phyloP scores from a whole-genome alignment of 805 yeast species.

The Wickerhamomyces mucosus region DNA sequence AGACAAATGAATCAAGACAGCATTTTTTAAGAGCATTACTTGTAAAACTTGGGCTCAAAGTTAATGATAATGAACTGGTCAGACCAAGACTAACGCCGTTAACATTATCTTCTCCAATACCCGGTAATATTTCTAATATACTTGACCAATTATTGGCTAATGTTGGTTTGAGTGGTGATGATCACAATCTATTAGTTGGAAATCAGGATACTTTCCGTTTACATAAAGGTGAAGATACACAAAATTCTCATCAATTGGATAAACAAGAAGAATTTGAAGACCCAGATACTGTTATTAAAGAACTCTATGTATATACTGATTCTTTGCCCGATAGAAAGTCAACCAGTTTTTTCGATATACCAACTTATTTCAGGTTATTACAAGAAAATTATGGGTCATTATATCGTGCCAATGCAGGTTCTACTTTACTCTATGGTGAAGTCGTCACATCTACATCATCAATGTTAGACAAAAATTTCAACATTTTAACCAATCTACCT shows the following conservation, averaged over 20 bases:
- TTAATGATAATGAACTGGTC: constrained; percentile 39
- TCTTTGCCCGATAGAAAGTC: constrained; percentile 37
- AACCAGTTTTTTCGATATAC: constrained; percentile 70
- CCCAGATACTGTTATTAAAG: constrained; percentile 46
- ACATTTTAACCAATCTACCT: constrained; percentile 50
- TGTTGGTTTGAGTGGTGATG: constrained; percentile 26
- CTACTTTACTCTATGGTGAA: constrained; percentile 66
- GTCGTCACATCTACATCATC: constrained; percentile 84
- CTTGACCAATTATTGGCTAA: constrained; percentile 22
- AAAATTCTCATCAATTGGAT: constrained; percentile 12
- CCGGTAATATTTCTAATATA: constrained; percentile 23
- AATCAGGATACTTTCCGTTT: constrained; percentile 46
- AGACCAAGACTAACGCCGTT: constrained; percentile 67
- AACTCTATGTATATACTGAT: constrained; percentile 38
- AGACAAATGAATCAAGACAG: constrained; percentile 38
- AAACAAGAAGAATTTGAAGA: constrained; percentile 36
- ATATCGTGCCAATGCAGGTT: constrained; percentile 40
- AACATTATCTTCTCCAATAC: constrained; percentile 35
- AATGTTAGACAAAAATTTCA: constrained; percentile 63
- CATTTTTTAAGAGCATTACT: constrained; percentile 50
- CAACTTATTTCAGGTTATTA: constrained; percentile 40
- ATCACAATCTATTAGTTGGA: constrained; percentile 37
- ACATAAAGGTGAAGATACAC: constrained; percentile 28
- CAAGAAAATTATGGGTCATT: constrained; percentile 22
- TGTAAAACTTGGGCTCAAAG: constrained; percentile 54